Conservation (phyloP, 169 alveolate genomes). For the Plasmodium coatneyi region DNA sequence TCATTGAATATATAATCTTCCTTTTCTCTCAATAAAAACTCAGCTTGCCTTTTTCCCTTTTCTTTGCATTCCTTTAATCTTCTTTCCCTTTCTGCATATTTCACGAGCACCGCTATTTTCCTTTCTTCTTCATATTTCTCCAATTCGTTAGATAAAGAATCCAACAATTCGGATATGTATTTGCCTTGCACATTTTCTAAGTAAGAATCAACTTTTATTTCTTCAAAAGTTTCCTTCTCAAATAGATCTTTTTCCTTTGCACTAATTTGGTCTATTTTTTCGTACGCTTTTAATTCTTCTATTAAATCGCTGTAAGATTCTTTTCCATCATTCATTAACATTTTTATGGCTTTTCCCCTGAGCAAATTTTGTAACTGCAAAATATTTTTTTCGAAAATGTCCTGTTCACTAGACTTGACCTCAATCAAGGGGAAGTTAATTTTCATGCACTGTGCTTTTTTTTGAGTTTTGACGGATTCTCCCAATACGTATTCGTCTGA, state of each 20-base stretch:
- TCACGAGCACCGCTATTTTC: constrained; percentile 69
- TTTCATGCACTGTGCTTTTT: constrained; percentile 58
- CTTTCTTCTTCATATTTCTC: constrained; percentile 76
- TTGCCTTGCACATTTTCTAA: constrained; percentile 73
- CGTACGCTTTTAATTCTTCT: constrained; percentile 72
- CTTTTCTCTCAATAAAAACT: constrained; percentile 72
- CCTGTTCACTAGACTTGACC: constrained; percentile 27
- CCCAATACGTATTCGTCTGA: constrained; percentile 32
- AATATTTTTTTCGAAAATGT: constrained; percentile 57
- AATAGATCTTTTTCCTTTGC: constrained; percentile 35
- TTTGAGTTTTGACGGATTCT: constrained; percentile 20
- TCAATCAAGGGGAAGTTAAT: constrained; percentile 19
- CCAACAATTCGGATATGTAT: constrained; percentile 63
- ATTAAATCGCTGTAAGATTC: constrained; percentile 55
- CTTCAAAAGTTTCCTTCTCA: constrained; percentile 57
- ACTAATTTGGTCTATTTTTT: constrained; percentile 65
- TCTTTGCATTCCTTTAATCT: constrained; percentile 74
- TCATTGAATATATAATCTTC: constrained; percentile 75
- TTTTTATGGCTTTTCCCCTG: constrained; percentile 71
- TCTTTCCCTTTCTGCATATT: constrained; percentile 75
- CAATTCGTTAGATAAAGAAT: constrained; percentile 67
- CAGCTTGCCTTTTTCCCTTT: constrained; percentile 76
- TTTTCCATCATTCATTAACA: constrained; percentile 73
- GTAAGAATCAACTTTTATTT: constrained; percentile 68
- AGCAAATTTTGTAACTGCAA: constrained; percentile 62